A percentile compares a stretch with the other conserved stretches of the same genome.
phyloP scores from a whole-genome alignment of 78 protist species.

The Dictyostelium citrinum region DNA sequence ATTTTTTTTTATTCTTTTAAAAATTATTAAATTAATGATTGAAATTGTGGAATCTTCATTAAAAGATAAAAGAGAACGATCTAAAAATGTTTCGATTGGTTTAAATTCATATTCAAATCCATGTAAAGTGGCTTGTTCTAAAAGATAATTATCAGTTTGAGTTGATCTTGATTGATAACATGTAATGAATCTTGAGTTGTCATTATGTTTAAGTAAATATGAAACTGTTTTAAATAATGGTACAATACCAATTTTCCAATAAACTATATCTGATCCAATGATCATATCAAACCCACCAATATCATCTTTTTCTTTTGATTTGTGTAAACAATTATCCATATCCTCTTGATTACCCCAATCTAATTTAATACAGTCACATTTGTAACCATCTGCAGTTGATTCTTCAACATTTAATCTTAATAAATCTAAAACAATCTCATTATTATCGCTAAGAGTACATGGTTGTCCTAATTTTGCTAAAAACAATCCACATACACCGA shows the following conservation, averaged over 20 bases:
- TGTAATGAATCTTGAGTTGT: background rate
- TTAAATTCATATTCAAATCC: conserved; percentile 9
- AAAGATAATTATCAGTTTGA: conserved; percentile 51
- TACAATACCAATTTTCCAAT: conserved; percentile 37
- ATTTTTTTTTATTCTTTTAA: conserved; percentile 14
- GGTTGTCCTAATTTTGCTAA: conserved; percentile 10
- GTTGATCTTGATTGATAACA: conserved; percentile 62
- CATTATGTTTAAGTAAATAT: background rate
- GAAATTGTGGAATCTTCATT: background rate
- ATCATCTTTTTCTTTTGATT: background rate
- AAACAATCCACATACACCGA: conserved; percentile 65
- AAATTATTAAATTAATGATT: conserved; percentile 13
- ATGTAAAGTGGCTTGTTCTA: background rate
- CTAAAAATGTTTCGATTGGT: background rate
- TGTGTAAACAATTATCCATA: background rate
- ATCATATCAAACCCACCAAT: conserved; percentile 42
- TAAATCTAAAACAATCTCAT: conserved; percentile 49
- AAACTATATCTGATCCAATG: conserved; percentile 46
- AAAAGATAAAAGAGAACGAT: background rate
- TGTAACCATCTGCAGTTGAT: conserved; percentile 22
- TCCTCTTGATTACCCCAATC: conserved; percentile 44
- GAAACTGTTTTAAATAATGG: conserved; percentile 43
- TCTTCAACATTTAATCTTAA: conserved; percentile 9
- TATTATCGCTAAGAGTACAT: conserved; percentile 30
- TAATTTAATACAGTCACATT: conserved; percentile 12